These are phyloP conservation scores for Populus tremula DNA, from an alignment of 345 rosid species.

Conservation along the genomic window DNA sequence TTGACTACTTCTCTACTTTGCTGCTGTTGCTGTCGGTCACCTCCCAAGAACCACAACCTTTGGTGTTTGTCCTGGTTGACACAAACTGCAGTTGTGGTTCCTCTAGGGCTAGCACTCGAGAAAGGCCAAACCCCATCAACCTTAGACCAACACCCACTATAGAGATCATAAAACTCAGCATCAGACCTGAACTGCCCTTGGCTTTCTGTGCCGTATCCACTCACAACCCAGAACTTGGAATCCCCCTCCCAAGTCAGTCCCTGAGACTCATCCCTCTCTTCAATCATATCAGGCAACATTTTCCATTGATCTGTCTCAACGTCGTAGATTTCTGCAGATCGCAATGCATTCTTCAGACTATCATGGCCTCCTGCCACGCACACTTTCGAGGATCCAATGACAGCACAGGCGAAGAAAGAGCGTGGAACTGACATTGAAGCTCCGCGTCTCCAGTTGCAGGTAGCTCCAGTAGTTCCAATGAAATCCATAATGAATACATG, in stretches of 20 bases:
- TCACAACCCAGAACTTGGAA: constrained; percentile 44
- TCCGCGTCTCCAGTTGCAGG: constrained; percentile 40
- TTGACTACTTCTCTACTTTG: neutral
- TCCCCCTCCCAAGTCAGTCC: constrained; percentile 43
- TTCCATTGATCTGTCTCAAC: constrained; percentile 51
- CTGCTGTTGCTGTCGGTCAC: constrained; percentile 21
- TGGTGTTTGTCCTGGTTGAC: neutral
- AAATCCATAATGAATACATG: constrained; percentile 44
- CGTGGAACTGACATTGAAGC: constrained; percentile 47
- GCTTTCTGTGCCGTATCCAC: constrained; percentile 51
- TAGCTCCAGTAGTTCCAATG: constrained; percentile 19
- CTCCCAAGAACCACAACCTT: constrained; percentile 32
- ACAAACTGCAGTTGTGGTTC: constrained; percentile 14
- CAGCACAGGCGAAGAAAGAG: constrained; percentile 51
- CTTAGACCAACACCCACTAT: constrained; percentile 29
- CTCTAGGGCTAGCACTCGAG: constrained; percentile 37
- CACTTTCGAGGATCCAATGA: constrained; percentile 29
- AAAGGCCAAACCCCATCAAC: constrained; percentile 40
- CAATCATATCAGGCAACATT: constrained; percentile 38
- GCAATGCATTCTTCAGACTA: constrained; percentile 50
- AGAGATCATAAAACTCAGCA: constrained; percentile 45
- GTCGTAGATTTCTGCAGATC: constrained; percentile 49
- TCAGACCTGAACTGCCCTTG: constrained; percentile 50
- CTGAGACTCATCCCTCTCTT: constrained; percentile 55
- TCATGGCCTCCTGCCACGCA: constrained; percentile 71